phyloP scores from a whole-genome alignment of 306 rosid species.

The Benincasa hispida region DNA sequence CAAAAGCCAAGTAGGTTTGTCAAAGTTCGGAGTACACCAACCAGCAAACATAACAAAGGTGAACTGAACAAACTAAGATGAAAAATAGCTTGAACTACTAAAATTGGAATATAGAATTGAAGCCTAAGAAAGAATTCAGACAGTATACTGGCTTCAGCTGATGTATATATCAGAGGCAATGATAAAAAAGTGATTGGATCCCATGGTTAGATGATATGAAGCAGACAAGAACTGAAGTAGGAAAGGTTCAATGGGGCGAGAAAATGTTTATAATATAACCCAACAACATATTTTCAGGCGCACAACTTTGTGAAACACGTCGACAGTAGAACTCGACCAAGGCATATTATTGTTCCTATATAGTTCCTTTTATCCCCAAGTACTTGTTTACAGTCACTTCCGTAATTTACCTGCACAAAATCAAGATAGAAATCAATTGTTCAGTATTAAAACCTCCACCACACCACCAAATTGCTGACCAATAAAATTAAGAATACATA shows the following conservation, averaged over 20 bases:
- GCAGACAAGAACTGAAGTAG: neutral
- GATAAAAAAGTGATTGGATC: constrained; percentile 68
- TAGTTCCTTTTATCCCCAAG: neutral
- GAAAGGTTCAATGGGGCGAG: neutral
- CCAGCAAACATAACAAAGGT: neutral
- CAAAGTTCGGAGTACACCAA: neutral
- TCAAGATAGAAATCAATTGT: neutral
- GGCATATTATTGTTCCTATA: constrained; percentile 52
- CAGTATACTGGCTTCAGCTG: constrained; percentile 36
- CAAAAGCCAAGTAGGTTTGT: neutral
- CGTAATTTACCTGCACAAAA: neutral
- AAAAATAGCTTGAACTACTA: neutral
- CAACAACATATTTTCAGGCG: constrained; percentile 73
- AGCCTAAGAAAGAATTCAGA: neutral
- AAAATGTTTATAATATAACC: constrained; percentile 56
- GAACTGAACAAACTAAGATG: neutral
- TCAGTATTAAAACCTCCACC: neutral
- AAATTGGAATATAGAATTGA: neutral
- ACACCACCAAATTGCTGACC: neutral
- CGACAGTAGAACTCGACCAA: constrained; percentile 69
- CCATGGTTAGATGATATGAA: constrained; percentile 39
- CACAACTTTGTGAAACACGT: constrained; percentile 60
- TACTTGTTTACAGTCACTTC: neutral
- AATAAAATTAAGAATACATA: neutral
- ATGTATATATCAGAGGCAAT: constrained; percentile 91